Percentiles rank a stretch among this genome's conserved stretches.
Evolutionary conservation across 768 basidiomycete species (phyloP).

Genomic region (Coprinopsis strossmayeri): DNA sequence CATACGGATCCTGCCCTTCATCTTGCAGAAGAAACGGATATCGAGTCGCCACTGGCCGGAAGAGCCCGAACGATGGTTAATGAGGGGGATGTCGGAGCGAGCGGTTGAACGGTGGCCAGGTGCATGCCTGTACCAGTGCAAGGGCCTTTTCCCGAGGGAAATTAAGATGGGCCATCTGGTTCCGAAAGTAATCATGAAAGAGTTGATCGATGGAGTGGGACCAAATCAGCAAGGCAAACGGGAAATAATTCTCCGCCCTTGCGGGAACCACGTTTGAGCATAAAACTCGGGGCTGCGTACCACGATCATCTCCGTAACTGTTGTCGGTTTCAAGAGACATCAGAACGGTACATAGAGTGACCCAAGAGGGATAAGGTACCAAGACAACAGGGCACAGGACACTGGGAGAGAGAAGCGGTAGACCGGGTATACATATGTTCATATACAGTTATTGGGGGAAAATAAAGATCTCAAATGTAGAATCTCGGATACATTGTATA

Average conservation of each 20-base stretch:
- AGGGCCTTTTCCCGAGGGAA: neutral
- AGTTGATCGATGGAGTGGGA: neutral
- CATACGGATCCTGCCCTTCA: neutral
- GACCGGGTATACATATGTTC: neutral
- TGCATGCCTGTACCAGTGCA: too few relatives aligned
- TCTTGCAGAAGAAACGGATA: neutral
- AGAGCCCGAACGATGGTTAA: neutral
- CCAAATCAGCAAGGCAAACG: neutral
- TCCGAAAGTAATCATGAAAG: neutral
- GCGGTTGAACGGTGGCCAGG: too few relatives aligned
- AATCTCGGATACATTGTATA: conserved; percentile 9
- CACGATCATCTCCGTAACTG: conserved; percentile 30
- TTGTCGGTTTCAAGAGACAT: conserved; percentile 1
- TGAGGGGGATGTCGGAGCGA: neutral
- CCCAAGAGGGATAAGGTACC: neutral
- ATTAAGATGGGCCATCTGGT: neutral
- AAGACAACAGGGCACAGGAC: neutral
- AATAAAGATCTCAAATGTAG: neutral
- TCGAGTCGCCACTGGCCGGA: neutral
- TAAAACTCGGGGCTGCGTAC: conserved; percentile 20
- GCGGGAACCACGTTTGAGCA: conserved; percentile 8
- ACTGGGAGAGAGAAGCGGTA: neutral
- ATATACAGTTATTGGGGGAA: conserved; percentile 1
- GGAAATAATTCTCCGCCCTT: neutral
- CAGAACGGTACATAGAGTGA: neutral